Percentiles rank a stretch among this genome's conserved stretches.
Evolutionary conservation across 1,139 yeast species (phyloP).

Genomic region (Candida glucosophila): DNA sequence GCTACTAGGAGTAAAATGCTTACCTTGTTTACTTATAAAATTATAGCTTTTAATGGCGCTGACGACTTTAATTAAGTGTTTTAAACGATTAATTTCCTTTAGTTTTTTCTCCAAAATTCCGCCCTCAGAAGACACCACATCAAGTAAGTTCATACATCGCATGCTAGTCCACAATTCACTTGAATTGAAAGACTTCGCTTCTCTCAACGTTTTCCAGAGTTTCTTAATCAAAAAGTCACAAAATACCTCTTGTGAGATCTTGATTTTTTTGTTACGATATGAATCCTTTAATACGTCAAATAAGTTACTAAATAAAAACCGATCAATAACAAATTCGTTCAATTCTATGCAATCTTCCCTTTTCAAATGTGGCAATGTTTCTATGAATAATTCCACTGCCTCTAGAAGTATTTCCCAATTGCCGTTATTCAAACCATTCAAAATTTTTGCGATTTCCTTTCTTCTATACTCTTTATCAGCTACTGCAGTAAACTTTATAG

Average conservation of each 20-base stretch:
- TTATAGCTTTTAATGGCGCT: constrained; percentile 25
- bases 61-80: constrained; percentile 23
- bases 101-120: constrained; percentile 8
- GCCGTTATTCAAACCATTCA: constrained; percentile 22
- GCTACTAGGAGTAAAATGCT: constrained; percentile 20
- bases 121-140: constrained; percentile 9
- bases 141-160: constrained; percentile 30
- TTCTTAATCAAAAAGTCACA: constrained; percentile 20
- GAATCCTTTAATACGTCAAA: constrained; percentile 21
- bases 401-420: constrained; percentile 22
- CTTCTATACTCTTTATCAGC: constrained; percentile 12
- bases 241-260: constrained; percentile 8
- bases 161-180: constrained; percentile 39
- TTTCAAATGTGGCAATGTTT: constrained; percentile 15
- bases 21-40: constrained; percentile 24
- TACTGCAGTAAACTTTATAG: constrained; percentile 17
- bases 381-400: constrained; percentile 17
- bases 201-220: constrained; percentile 48
- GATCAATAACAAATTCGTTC: constrained; percentile 25
- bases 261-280: constrained; percentile 12
- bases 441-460: constrained; percentile 19
- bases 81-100: constrained; percentile 13
- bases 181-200: constrained; percentile 38
- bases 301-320: constrained; percentile 28
- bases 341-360: constrained; percentile 16